Evolutionary conservation across 306 rosid species (phyloP).

Genomic region (Chamaecrista fasciculata): DNA sequence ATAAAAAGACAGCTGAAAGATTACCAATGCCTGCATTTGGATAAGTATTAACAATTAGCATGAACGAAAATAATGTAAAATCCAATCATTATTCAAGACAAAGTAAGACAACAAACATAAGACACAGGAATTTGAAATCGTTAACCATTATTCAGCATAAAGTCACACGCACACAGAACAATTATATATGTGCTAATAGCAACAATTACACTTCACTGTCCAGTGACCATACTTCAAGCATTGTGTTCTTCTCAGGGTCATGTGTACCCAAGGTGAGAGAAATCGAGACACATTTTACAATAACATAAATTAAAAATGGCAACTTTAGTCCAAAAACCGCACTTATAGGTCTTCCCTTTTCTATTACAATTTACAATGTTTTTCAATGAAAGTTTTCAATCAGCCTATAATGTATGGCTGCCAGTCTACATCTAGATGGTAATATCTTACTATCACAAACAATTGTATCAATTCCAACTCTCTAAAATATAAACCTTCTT

Average conservation of each 20-base stretch:
- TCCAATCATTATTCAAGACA: conserved; percentile 14
- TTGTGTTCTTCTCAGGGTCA: conserved; percentile 4
- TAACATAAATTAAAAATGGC: not conserved
- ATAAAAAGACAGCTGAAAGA: conserved; percentile 67
- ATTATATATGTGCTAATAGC: not conserved
- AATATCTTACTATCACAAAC: not conserved
- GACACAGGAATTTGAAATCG: conserved; percentile 4
- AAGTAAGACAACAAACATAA: conserved; percentile 16
- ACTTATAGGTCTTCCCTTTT: not conserved
- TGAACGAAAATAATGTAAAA: conserved; percentile 9
- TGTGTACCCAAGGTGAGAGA: conserved; percentile 8
- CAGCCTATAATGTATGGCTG: not conserved
- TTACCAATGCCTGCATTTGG: conserved; percentile 77
- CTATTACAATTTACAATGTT: not conserved
- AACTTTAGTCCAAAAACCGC: not conserved
- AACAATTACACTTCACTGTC: not conserved
- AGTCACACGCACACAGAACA: conserved; percentile 1
- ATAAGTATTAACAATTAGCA: conserved; percentile 33
- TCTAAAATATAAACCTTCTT: not conserved
- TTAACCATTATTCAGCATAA: conserved; percentile 3
- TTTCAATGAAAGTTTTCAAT: not conserved
- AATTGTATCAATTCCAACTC: not conserved
- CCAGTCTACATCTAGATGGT: not conserved
- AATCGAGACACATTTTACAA: not conserved
- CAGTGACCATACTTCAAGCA: conserved; percentile 11